Evolutionary conservation across 140 eudicot species (phyloP).

Genomic region (Anethum foeniculum): DNA sequence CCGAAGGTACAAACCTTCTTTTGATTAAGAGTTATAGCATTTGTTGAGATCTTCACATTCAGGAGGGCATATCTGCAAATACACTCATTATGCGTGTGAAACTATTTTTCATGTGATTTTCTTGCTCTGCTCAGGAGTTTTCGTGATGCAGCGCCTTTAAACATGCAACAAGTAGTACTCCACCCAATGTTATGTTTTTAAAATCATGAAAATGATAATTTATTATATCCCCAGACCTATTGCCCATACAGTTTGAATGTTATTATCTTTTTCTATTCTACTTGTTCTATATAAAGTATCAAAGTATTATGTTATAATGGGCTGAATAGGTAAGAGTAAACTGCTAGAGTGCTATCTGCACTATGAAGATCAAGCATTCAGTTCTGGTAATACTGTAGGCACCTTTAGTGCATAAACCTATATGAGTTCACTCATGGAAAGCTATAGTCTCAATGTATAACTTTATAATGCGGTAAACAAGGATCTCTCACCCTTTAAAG

Average conservation of each 20-base stretch:
- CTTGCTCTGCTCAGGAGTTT: not conserved
- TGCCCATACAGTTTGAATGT: not conserved
- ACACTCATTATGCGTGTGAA: not conserved
- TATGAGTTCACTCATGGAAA: not conserved
- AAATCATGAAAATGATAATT: not conserved
- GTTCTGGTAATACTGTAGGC: not conserved
- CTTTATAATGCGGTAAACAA: not conserved
- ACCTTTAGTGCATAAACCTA: not conserved
- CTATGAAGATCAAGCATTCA: not conserved
- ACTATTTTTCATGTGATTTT: not conserved
- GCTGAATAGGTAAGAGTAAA: not conserved
- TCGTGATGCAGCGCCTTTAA: not conserved
- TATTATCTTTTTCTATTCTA: not conserved
- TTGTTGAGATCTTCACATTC: not conserved
- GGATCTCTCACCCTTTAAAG: not conserved
- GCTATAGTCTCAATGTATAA: not conserved
- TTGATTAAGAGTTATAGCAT: not conserved
- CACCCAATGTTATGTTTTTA: not conserved
- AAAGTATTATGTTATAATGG: not conserved
- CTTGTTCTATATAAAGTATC: not conserved
- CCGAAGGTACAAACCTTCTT: constrained; percentile 60
- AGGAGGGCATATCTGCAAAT: not conserved
- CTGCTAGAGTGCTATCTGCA: not conserved
- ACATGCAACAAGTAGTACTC: not conserved
- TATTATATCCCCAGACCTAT: not conserved